Evolutionary conservation across 2,329 filamentous ascomycete genomes (phyloP), one percentile per base, ranked within the genome.

Genomic region (Didymella pinodella): DNA sequence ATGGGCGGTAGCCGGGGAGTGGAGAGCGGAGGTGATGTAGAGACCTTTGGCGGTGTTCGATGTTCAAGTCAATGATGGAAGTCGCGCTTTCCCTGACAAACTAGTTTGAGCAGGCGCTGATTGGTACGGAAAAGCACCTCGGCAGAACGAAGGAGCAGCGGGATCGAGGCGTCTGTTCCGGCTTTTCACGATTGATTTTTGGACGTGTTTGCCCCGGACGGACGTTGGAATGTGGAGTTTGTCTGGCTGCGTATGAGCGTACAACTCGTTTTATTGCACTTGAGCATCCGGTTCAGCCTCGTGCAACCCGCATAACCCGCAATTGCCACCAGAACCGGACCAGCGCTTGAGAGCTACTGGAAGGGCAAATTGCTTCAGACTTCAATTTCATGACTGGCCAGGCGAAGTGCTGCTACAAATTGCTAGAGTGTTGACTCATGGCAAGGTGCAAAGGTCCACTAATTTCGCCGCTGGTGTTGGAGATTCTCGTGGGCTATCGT

Each of bases 1-100:
- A 68, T 74, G 70, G 70, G 70, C 65, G 57, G 59, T 65, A 64
- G 67, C 65, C 66, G 62, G 63, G 64, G 65, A 65, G 67, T 66
- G 68, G 67, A 71, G 68, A 70, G 69, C 59, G 55, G 48, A 47
- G 54, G 58, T 54, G 59, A 54, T 62, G 62, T 59, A 46, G 57
- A 60, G 65, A 66, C 62, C 62, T 59, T 57, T 64, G 59, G 62
- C 65, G 65, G 65, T 62, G 63, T 70, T 65, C 62, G 54, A 63
- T 57, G 63, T 57, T 63, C 50, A 65, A 59, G 62, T 70, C 65
- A 62, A 69, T 63, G 66, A 70, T 32, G 31, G 59, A 59, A 18
- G 62, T 63, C 58, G 60, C 53, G 49, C 44, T 32, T 32, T 32
- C 60, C 38, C 49, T 68, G 58, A 68, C 66, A 61, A 66, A 65